Evolutionary conservation across 2,329 filamentous ascomycete species (phyloP), one percentile per base, ranked within the genome.

Genomic region (Aspergillus uvarum): DNA sequence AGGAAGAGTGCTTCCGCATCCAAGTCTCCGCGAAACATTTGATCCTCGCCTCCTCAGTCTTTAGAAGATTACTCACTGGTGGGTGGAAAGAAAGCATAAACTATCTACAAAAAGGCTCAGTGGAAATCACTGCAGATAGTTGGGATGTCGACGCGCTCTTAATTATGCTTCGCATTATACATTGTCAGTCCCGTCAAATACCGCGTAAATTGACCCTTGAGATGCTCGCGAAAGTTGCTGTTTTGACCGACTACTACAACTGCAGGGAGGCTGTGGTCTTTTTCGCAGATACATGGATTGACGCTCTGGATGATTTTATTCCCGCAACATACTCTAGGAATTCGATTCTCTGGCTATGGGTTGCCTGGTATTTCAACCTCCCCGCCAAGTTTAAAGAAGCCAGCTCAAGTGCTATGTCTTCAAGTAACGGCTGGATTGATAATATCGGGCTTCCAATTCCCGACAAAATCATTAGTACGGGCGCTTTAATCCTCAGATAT

Each of bases 81-180:
- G 16, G 24, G 11, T 69, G 67, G 67, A 65, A 65, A 32, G 68
- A 70, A 44, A 60, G 59, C 21, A 4, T 54, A 5, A 60, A 47
- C n/a, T 60, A 48, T 51, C 16, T 56, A 3, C 4, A 56, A n/a
- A 61, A 65, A 50, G 60, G 66, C 5, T 61, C 57, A 7, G 62
- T 67, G 16, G 63, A 67, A n/a, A 65, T 72, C 4, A 53, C 42
- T 4, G 51, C 61, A 1, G 62, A 67, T 10, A 42, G 49, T 12
- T 72, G 70, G 66, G 69, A 71, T 51, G 21, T 63, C 49, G 66
- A 70, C 54, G 68, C 67, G 1, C 47, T 70, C 6, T 53, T 72
- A 32, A 67, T 72, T 16, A 44, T 71, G 1, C 60, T 70, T 14
- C 49, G 61, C 4, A 50, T 66, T 26, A 59, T 70, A 2, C 68